phyloP scores from a whole-genome alignment of 2,329 filamentous ascomycete genomes.

The Ilyonectria sp. region DNA sequence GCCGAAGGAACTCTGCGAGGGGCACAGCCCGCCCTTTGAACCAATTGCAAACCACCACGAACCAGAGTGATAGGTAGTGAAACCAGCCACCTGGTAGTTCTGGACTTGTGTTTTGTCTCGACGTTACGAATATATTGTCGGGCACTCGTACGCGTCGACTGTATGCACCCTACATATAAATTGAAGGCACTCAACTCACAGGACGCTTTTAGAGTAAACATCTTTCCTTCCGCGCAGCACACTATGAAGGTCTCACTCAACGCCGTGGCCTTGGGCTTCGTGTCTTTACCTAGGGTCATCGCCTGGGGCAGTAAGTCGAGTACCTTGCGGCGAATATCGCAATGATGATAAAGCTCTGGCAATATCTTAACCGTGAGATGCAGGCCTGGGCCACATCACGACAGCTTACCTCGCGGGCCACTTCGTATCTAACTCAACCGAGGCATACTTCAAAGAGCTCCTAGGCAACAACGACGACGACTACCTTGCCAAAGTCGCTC shows the following conservation, averaged over 20 bases:
- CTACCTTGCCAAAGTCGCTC: constrained; percentile 75
- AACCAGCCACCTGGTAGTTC: background rate
- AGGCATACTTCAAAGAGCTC: constrained; percentile 70
- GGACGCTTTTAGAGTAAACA: background rate
- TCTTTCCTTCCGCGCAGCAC: background rate
- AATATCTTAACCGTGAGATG: background rate
- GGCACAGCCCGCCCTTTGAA: too few relatives aligned
- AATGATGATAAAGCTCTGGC: constrained; percentile 20
- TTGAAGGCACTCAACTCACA: background rate
- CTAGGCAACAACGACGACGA: constrained; percentile 68
- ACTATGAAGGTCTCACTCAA: constrained; percentile 53
- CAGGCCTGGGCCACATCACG: constrained; percentile 76
- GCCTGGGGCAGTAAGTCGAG: constrained; percentile 60
- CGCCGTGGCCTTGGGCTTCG: constrained; percentile 50
- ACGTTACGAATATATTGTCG: background rate
- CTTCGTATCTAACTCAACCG: constrained; percentile 71
- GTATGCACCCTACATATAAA: background rate
- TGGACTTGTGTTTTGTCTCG: background rate
- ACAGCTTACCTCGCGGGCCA: constrained; percentile 74
- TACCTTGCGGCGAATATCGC: constrained; percentile 7
- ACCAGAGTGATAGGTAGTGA: background rate
- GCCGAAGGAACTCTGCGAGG: too few relatives aligned
- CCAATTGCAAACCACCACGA: background rate
- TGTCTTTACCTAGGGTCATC: constrained; percentile 52
- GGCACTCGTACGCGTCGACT: background rate